Conservation (phyloP, 345 rosid genomes). For the Linum trigynum region DNA sequence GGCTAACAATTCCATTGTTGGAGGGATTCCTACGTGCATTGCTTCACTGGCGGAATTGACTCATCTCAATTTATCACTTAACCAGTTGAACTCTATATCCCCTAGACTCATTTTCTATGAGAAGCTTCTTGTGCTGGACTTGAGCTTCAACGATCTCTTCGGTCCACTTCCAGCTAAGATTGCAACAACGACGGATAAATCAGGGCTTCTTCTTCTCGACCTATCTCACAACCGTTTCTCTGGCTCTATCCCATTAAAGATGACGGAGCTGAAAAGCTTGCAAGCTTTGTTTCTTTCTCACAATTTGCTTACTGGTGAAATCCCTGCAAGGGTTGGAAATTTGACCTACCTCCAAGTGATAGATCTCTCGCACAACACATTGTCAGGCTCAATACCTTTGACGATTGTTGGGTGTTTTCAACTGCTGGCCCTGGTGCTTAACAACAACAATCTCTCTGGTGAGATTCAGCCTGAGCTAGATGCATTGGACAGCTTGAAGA, state of each 20-base stretch:
- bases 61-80: conserved; percentile 61
- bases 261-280: conserved; percentile 69
- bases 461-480: conserved; percentile 90
- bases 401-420: conserved; percentile 85
- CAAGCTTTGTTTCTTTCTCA: conserved; percentile 83
- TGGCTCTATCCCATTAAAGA: conserved; percentile 57
- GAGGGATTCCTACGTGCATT: conserved; percentile 88
- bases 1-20: conserved; percentile 56
- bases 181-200: conserved; percentile 55
- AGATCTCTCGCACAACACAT: conserved; percentile 63
- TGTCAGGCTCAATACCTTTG: conserved; percentile 72
- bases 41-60: conserved; percentile 44
- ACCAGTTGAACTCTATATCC: conserved; percentile 52
- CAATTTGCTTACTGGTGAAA: conserved; percentile 62
- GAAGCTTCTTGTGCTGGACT: conserved; percentile 68
- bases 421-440: conserved; percentile 60
- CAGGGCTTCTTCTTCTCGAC: conserved; percentile 78
- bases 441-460: conserved; percentile 70
- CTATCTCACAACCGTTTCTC: conserved; percentile 67
- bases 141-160: conserved; percentile 65
- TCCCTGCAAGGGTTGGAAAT: conserved; percentile 77
- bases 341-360: conserved; percentile 81
- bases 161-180: conserved; percentile 59
- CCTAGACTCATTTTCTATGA: conserved; percentile 60
- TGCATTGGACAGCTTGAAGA: conserved; percentile 68